A percentile compares a stretch with the other conserved stretches of the same genome.
These are phyloP conservation scores for Mucor ambiguus DNA, from an alignment of 371 early-diverging fungal species.

Conservation along the genomic window DNA sequence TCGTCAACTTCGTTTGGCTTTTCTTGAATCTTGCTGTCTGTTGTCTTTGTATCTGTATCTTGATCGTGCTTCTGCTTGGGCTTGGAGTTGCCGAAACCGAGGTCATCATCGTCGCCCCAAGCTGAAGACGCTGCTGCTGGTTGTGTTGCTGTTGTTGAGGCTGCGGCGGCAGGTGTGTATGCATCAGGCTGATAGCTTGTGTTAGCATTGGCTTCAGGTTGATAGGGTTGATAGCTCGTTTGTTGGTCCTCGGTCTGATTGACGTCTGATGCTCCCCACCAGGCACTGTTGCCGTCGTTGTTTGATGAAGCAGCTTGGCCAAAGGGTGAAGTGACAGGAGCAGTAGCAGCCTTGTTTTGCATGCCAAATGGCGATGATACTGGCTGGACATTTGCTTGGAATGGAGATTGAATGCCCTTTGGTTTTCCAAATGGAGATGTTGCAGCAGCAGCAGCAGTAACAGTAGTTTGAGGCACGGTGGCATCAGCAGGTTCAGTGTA, in stretches of 20 bases:
- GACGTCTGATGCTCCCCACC: conserved; percentile 13
- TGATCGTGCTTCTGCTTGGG: conserved; percentile 19
- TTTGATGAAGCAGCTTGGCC: neutral
- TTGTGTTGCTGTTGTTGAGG: conserved; percentile 6
- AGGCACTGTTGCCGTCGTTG: neutral
- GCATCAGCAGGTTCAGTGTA: conserved; percentile 22
- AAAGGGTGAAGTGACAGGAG: conserved; percentile 11
- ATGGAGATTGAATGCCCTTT: conserved; percentile 37
- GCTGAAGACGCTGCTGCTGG: conserved; percentile 7
- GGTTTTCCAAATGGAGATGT: conserved; percentile 4
- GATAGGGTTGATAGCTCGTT: conserved; percentile 8
- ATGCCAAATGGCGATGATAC: conserved; percentile 8
- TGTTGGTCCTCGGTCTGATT: conserved; percentile 2
- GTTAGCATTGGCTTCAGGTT: conserved; percentile 16
- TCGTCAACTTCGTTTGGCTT: conserved; percentile 23
- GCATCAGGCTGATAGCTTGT: conserved; percentile 23
- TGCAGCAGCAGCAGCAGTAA: neutral
- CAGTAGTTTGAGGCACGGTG: neutral
- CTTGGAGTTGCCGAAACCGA: conserved; percentile 60
- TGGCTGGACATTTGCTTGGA: conserved; percentile 16
- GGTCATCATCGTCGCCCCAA: conserved; percentile 49
- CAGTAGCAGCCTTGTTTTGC: neutral
- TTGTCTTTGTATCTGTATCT: neutral
- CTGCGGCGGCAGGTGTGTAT: conserved; percentile 16
- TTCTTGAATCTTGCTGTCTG: conserved; percentile 8